These are phyloP conservation scores for Withania somnifera DNA, from an alignment of 305 asterid species.

Conservation along the genomic window DNA sequence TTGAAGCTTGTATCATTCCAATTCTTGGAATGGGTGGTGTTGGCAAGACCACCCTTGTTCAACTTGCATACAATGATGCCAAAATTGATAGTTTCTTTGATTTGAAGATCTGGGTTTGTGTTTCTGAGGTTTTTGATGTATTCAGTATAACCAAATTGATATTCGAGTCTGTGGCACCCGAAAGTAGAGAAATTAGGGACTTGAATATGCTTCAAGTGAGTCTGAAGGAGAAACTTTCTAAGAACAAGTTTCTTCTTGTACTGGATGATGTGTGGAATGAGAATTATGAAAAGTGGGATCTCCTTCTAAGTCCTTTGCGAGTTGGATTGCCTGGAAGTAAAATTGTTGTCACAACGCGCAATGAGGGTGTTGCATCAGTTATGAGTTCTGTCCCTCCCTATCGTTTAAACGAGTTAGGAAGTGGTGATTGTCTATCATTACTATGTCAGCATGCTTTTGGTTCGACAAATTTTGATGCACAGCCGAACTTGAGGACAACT, in stretches of 20 bases:
- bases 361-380: constrained; percentile 28
- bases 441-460: constrained; percentile 32
- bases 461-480: constrained; percentile 13
- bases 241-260: constrained; percentile 44
- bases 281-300: constrained; percentile 28
- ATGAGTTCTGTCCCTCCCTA: constrained; percentile 36
- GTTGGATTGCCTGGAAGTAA: constrained; percentile 40
- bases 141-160: not conserved
- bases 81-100: not conserved
- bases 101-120: not conserved
- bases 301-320: constrained; percentile 25
- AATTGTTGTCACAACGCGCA: constrained; percentile 53
- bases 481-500: constrained; percentile 18
- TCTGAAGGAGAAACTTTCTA: constrained; percentile 22
- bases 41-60: constrained; percentile 10
- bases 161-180: not conserved
- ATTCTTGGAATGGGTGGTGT: constrained; percentile 10
- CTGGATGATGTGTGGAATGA: constrained; percentile 61
- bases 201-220: constrained; percentile 20
- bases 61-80: constrained; percentile 1
- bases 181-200: not conserved
- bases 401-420: constrained; percentile 30
- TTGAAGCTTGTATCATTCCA: not conserved
- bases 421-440: constrained; percentile 28
- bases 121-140: not conserved